A percentile compares a stretch with the other conserved stretches of the same genome.
Conservation (phyloP, 352 stramenopile species). For the Pythium chondricola region DNA sequence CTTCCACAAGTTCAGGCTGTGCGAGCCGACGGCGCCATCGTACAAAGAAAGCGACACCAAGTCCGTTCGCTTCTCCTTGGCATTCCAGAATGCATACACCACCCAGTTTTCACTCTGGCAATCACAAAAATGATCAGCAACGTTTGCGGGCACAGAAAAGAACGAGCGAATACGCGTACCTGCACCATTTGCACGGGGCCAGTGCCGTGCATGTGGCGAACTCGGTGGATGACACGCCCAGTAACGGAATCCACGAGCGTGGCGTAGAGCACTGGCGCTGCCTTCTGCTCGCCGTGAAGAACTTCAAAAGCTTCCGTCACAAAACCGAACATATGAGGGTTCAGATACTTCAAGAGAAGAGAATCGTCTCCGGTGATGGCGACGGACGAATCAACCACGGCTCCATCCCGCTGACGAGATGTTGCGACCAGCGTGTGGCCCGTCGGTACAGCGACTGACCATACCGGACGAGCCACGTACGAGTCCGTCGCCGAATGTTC, state of each 20-base stretch:
- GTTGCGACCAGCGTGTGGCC: constrained; percentile 51
- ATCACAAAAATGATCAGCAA: constrained; percentile 3
- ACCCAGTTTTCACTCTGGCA: constrained; percentile 93
- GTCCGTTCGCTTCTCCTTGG: constrained; percentile 79
- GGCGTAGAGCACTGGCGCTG: constrained; percentile 67
- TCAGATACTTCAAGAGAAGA: constrained; percentile 97
- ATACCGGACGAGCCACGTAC: constrained; percentile 49
- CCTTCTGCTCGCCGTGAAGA: constrained; percentile 25
- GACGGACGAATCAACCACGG: constrained; percentile 68
- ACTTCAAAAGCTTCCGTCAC: constrained; percentile 71
- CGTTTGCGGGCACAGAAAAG: not conserved
- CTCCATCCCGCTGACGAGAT: constrained; percentile 52
- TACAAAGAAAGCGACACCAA: constrained; percentile 88
- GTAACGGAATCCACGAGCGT: constrained; percentile 94
- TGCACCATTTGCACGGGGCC: constrained; percentile 63
- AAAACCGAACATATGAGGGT: constrained; percentile 93
- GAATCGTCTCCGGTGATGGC: constrained; percentile 93
- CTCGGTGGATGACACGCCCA: constrained; percentile 90
- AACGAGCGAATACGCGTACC: constrained; percentile 19
- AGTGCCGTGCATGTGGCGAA: constrained; percentile 76
- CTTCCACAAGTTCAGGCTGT: constrained; percentile 93
- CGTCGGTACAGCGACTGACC: constrained; percentile 60
- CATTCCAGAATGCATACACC: constrained; percentile 96
- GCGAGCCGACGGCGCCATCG: constrained; percentile 94
- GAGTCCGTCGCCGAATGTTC: constrained; percentile 20